phyloP scores from a whole-genome alignment of 345 rosid genomes.

The Capsella bursapastoris region DNA sequence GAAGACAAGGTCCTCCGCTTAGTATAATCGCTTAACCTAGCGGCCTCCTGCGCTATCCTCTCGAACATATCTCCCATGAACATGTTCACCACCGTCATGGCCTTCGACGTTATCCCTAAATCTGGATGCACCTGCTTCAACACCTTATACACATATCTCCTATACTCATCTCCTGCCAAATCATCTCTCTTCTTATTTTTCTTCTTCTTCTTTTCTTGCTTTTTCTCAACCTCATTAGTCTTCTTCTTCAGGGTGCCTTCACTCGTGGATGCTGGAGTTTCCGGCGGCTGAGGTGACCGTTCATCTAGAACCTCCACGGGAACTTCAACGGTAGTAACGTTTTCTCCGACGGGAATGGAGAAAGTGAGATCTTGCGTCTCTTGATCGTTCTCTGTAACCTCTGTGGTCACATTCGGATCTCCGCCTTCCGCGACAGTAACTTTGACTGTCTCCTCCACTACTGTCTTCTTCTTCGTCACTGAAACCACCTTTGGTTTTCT shows the following conservation, averaged over 20 bases:
- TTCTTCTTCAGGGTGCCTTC: slow-evolving; percentile 31
- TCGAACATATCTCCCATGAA: slow-evolving; percentile 78
- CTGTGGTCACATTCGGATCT: slow-evolving; percentile 20
- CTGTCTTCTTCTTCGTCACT: slow-evolving; percentile 44
- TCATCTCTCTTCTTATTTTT: slow-evolving; percentile 35
- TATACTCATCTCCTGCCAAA: slow-evolving; percentile 50
- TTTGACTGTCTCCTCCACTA: slow-evolving; percentile 35
- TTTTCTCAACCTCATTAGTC: slow-evolving; percentile 11
- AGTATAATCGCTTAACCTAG: slow-evolving; percentile 49
- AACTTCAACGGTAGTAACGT: slow-evolving; percentile 33
- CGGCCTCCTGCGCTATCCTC: slow-evolving; percentile 69
- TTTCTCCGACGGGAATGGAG: slow-evolving; percentile 32
- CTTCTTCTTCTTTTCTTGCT: slow-evolving; percentile 9
- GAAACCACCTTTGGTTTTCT: slow-evolving; percentile 37
- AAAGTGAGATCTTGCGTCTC: slow-evolving; percentile 34
- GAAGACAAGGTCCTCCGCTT: slow-evolving; percentile 58
- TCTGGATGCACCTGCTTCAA: slow-evolving; percentile 79
- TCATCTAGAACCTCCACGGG: slow-evolving; percentile 25
- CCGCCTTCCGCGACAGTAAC: slow-evolving; percentile 31
- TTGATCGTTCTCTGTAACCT: slow-evolving; percentile 5
- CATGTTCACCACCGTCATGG: slow-evolving; percentile 68
- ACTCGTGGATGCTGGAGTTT: slow-evolving; percentile 25
- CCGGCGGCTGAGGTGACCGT: slow-evolving; percentile 34
- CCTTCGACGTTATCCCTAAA: slow-evolving; percentile 65
- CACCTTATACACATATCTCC: slow-evolving; percentile 65